These are phyloP conservation scores for Teratosphaeria nubilosa DNA, from an alignment of 2,329 filamentous ascomycete species.

Conservation along the genomic window DNA sequence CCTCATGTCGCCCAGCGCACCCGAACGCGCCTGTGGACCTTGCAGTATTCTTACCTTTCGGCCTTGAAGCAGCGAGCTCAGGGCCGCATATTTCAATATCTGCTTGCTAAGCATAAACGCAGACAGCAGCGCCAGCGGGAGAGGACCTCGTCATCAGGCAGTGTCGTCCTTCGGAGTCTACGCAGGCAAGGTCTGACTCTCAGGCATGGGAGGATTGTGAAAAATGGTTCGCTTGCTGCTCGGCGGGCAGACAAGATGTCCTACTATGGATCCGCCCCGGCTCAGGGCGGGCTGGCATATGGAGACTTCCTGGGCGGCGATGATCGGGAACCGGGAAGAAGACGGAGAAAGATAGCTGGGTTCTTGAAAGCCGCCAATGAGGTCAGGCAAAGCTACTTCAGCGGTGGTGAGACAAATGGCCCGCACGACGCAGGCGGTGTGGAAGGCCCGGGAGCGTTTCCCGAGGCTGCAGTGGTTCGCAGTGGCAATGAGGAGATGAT, in stretches of 20 bases:
- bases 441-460: slow-evolving; percentile 53
- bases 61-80: slow-evolving; percentile 61
- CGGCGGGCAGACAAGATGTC: slow-evolving; percentile 22
- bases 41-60: slow-evolving; percentile 68
- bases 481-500: slow-evolving; percentile 86
- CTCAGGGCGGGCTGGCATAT: slow-evolving; percentile 22
- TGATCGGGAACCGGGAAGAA: slow-evolving; percentile 52
- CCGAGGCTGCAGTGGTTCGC: slow-evolving; percentile 69
- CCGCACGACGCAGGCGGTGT: slow-evolving; percentile 11
- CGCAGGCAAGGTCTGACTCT: slow-evolving; percentile 8
- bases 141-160: neutral
- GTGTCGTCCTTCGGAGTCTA: slow-evolving; percentile 3
- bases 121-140: slow-evolving; percentile 32
- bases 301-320: slow-evolving; percentile 17
- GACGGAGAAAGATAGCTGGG: slow-evolving; percentile 66
- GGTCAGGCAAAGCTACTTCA: slow-evolving; percentile 53
- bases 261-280: slow-evolving; percentile 2
- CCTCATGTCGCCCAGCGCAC: slow-evolving; percentile 28
- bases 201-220: slow-evolving; percentile 19
- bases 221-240: slow-evolving; percentile 24
- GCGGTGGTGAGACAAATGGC: slow-evolving; percentile 21
- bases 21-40: slow-evolving; percentile 54
- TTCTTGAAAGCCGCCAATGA: slow-evolving; percentile 65
- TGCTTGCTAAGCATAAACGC: slow-evolving; percentile 21
- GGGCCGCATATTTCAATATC: slow-evolving; percentile 56